phyloP scores from a whole-genome alignment of 495 filamentous ascomycete species.

The Penicillium canariense region DNA sequence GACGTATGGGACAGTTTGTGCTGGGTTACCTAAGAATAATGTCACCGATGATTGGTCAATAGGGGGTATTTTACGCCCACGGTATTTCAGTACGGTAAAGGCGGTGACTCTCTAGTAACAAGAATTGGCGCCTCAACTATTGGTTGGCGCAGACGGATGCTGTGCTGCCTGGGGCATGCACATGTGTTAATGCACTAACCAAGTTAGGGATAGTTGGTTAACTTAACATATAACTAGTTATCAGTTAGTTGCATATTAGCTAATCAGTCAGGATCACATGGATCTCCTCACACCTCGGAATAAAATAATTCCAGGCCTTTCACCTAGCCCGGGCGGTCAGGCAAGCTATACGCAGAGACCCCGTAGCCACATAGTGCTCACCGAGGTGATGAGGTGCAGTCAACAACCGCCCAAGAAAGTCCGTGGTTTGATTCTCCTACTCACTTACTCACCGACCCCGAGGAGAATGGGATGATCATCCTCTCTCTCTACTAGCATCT shows the following conservation, averaged over 20 bases:
- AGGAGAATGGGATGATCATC: background rate
- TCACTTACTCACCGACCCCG: background rate
- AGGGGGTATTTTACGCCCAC: background rate
- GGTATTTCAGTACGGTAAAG: slow-evolving; percentile 16
- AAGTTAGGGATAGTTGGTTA: background rate
- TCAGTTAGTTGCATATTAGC: too few species aligned
- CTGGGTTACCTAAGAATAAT: slow-evolving; percentile 17
- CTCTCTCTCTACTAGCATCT: background rate
- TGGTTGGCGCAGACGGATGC: slow-evolving; percentile 17
- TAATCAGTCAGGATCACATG: too few species aligned
- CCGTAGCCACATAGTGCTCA: too few species aligned
- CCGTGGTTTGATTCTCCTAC: background rate
- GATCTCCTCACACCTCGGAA: too few species aligned
- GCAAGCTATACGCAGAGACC: too few species aligned
- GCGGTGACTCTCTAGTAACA: slow-evolving; percentile 23
- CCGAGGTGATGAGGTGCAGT: too few species aligned
- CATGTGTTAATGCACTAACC: background rate
- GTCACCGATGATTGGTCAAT: slow-evolving; percentile 5
- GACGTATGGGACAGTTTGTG: slow-evolving; percentile 6
- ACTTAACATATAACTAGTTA: too few species aligned
- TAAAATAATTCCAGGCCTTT: too few species aligned
- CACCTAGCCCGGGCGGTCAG: too few species aligned
- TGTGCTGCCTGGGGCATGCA: too few species aligned
- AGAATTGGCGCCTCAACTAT: slow-evolving; percentile 19
- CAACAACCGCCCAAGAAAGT: background rate